Conservation (phyloP, 257 asterid genomes). For the Lycium barbarum region DNA sequence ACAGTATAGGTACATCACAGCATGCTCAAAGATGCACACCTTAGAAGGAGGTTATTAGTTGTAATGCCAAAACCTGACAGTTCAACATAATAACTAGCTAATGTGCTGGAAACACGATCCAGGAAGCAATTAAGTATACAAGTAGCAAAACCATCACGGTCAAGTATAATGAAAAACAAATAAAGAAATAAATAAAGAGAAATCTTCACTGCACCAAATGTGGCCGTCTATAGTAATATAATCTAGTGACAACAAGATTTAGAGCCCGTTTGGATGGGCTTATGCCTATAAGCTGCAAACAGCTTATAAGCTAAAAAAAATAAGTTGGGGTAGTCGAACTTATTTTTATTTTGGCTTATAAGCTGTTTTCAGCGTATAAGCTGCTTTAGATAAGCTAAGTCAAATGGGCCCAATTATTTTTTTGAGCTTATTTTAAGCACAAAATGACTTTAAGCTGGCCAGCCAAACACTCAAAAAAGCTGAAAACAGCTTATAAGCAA, state of each 20-base stretch:
- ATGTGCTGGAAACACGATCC: background rate
- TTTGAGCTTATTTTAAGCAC: no score
- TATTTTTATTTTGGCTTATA: no score
- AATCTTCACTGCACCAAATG: background rate
- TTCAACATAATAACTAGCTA: constrained; percentile 20
- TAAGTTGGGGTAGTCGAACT: no score
- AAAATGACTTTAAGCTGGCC: no score
- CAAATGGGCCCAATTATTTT: no score
- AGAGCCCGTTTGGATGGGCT: no score
- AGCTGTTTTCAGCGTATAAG: no score
- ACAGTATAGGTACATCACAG: background rate
- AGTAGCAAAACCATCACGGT: background rate
- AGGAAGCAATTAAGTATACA: constrained; percentile 17
- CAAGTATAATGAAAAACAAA: constrained; percentile 5
- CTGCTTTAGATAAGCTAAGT: no score
- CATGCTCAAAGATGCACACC: constrained; percentile 3
- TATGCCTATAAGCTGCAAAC: no score
- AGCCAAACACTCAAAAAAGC: no score
- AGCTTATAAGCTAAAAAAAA: no score
- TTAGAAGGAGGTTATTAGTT: background rate
- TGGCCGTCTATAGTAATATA: background rate
- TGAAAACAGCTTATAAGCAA: no score
- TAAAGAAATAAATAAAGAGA: constrained; percentile 7
- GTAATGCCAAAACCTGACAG: constrained; percentile 19
- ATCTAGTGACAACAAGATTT: constrained; percentile 5